Percentiles rank a stretch among this genome's conserved stretches.
phyloP scores from a whole-genome alignment of 805 yeast species.

The Yarrowia sp. region DNA sequence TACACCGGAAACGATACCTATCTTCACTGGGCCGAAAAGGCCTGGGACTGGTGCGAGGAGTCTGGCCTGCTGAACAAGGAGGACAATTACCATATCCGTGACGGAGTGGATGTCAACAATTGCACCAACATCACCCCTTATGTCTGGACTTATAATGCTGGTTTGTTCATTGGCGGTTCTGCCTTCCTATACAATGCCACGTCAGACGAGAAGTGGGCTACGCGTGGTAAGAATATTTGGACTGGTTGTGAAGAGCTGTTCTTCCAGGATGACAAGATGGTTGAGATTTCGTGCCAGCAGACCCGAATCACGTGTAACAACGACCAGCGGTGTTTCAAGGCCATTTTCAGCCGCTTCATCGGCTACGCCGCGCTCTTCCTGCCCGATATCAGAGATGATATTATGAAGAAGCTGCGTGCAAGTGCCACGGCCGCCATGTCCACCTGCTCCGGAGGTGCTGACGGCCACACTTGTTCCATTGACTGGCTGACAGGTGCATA shows the following conservation, averaged over 20 bases:
- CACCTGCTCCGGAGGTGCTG: slow-evolving; percentile 77
- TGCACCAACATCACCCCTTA: slow-evolving; percentile 51
- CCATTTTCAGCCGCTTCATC: slow-evolving; percentile 61
- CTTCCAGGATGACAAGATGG: slow-evolving; percentile 54
- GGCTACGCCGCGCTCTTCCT: slow-evolving; percentile 61
- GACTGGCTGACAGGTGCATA: slow-evolving; percentile 53
- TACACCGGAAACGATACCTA: slow-evolving; percentile 70
- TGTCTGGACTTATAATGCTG: slow-evolving; percentile 76
- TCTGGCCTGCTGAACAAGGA: slow-evolving; percentile 45
- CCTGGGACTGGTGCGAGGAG: slow-evolving; percentile 67
- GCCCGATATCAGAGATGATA: slow-evolving; percentile 50
- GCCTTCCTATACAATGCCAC: slow-evolving; percentile 68
- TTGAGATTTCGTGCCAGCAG: slow-evolving; percentile 69
- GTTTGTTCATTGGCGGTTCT: slow-evolving; percentile 61
- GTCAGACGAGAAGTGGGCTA: slow-evolving; percentile 55
- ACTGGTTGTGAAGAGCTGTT: slow-evolving; percentile 44
- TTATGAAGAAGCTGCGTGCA: slow-evolving; percentile 46
- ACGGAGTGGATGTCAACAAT: slow-evolving; percentile 58
- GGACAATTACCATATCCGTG: slow-evolving; percentile 48
- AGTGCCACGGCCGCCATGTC: slow-evolving; percentile 70
- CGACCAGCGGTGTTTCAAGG: slow-evolving; percentile 75
- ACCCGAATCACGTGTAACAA: slow-evolving; percentile 52
- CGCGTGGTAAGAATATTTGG: slow-evolving; percentile 50
- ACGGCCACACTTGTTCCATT: slow-evolving; percentile 77
- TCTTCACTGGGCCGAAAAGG: slow-evolving; percentile 65